Percentiles rank a stretch among this genome's conserved stretches.
These are phyloP conservation scores for Mrakia hoshinonis DNA, from an alignment of 768 basidiomycete species.

Conservation along the genomic window DNA sequence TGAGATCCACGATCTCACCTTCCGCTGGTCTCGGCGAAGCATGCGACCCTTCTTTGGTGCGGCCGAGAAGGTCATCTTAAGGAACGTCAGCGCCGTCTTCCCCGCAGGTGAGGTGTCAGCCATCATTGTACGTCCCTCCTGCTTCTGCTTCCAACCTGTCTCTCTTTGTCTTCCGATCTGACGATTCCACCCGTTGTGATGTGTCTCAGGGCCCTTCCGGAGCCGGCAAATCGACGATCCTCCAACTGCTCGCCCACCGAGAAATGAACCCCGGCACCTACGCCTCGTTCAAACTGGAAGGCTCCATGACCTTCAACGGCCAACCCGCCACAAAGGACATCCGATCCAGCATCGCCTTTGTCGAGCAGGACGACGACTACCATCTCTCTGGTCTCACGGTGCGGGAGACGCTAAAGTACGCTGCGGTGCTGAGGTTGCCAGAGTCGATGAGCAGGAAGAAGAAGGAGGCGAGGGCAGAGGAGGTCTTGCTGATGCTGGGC, in stretches of 20 bases:
- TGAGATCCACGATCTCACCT: constrained; percentile 26
- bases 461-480: constrained; percentile 46
- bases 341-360: constrained; percentile 38
- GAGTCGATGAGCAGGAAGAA: constrained; percentile 38
- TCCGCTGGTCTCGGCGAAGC: constrained; percentile 8
- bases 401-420: constrained; percentile 42
- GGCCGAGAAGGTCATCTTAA: constrained; percentile 38
- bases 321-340: constrained; percentile 26
- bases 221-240: constrained; percentile 41
- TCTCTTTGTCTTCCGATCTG: neutral
- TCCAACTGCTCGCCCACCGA: constrained; percentile 42
- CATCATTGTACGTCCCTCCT: constrained; percentile 37
- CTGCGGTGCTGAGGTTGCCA: constrained; percentile 44
- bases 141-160: neutral
- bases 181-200: neutral
- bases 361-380: constrained; percentile 45
- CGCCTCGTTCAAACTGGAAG: constrained; percentile 38
- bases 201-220: constrained; percentile 32
- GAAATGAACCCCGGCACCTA: constrained; percentile 37
- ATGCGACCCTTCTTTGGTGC: constrained; percentile 15
- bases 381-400: constrained; percentile 38
- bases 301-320: constrained; percentile 40
- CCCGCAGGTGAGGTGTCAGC: constrained; percentile 41
- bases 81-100: constrained; percentile 39
- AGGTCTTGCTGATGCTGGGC: constrained; percentile 46